A percentile compares a stretch with the other conserved stretches of the same genome.
Conservation (phyloP, 2,329 filamentous ascomycete species). For the Cytospora mali region DNA sequence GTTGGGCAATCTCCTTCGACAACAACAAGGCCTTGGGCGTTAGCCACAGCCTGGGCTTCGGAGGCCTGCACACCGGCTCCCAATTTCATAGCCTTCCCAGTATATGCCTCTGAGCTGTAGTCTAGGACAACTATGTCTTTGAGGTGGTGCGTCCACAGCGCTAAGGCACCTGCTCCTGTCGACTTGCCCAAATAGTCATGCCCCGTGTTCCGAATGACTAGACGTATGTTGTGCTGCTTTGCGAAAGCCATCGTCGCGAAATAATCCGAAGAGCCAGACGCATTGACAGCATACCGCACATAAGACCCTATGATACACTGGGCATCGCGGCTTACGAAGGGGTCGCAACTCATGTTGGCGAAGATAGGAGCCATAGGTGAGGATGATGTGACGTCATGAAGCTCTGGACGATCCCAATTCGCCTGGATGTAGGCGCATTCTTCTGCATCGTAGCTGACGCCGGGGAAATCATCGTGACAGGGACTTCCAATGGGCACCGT, state of each 20-base stretch:
- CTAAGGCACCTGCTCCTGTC: constrained; percentile 52
- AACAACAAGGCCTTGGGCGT: constrained; percentile 41
- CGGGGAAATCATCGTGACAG: constrained; percentile 45
- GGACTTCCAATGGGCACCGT: constrained; percentile 45
- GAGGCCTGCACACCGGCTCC: constrained; percentile 51
- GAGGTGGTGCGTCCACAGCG: constrained; percentile 51
- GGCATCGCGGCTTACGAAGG: constrained; percentile 39
- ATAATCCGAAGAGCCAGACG: constrained; percentile 31
- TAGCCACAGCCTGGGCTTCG: constrained; percentile 45
- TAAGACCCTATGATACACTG: constrained; percentile 44
- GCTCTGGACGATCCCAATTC: constrained; percentile 14
- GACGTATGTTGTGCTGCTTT: constrained; percentile 44
- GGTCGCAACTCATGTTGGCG: constrained; percentile 35
- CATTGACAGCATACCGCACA: constrained; percentile 37
- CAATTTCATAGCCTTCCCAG: constrained; percentile 50
- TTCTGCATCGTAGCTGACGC: constrained; percentile 22
- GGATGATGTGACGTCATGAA: constrained; percentile 21
- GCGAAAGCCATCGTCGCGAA: constrained; percentile 39
- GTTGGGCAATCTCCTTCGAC: constrained; percentile 51
- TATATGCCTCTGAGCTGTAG: constrained; percentile 41
- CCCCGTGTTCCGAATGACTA: constrained; percentile 53
- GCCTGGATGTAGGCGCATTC: constrained; percentile 27
- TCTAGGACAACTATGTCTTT: constrained; percentile 42
- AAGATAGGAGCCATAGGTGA: constrained; percentile 31
- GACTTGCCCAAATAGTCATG: constrained; percentile 56